Evolutionary conservation across 805 yeast species (phyloP), one percentile per base, ranked within the genome.

Genomic region (Ogataea minuta): DNA sequence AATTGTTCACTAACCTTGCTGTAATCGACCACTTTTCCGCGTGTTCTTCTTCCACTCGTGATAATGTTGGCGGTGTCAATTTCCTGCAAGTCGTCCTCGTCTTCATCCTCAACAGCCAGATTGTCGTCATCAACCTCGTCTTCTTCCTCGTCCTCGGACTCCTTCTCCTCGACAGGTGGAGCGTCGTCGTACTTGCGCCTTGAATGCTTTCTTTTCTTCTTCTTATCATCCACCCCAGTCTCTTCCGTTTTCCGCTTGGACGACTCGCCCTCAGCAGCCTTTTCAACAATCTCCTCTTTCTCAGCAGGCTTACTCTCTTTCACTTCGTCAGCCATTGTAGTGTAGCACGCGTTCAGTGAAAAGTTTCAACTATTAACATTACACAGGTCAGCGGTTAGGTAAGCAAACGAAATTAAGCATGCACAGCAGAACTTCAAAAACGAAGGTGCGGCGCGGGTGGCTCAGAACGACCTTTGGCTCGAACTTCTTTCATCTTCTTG

Each of bases 21-120:
- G 62, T 84, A 89, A 64, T 89, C 96, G 52, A 90, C 83, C 13
- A 82, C 84, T 56, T 81, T 84, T 11, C 96, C 95, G 51, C 97
- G 77, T 6, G 96, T 89, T 70, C 96, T 84, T 64, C 95, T 74
- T 10, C 95, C 93, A 12, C 77, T 66, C n/a, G 83, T 72, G 49
- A 88, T 88, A 59, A 89, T 88, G 64, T 89, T 90, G 27, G 88
- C 68, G 27, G 83, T 71, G 56, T 86, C 95, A 50, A 89, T 85
- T 63, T 84, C 95, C 24, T 74, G 72, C 48, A 87, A 68, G 53
- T 84, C 91, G 52, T 85, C 95, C 24, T 84, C 93, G 16, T 79
- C 89, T 14, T 72, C 79, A 11, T 79, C 86, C 14, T 77, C 88
- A 24, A 72, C 81, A 23, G 71, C 65, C 28, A 74, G 70, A 32